Conservation (phyloP, 2,329 filamentous ascomycete genomes). For the Xylariales sp. region DNA sequence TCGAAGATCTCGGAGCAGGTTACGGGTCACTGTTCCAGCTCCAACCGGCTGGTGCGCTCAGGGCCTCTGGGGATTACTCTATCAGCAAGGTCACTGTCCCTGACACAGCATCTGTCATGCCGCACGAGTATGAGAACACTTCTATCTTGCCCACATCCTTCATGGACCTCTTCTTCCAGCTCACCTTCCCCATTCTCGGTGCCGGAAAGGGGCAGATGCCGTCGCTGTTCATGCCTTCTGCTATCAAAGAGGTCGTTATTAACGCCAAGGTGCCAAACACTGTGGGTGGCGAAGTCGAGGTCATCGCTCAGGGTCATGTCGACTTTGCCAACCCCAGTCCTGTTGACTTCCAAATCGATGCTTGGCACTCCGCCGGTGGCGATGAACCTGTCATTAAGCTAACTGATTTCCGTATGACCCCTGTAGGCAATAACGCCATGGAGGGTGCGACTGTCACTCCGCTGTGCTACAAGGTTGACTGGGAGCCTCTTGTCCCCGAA, state of each 20-base stretch:
- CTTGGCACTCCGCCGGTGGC: constrained; percentile 6
- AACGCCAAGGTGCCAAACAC: constrained; percentile 1
- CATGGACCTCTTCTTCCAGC: constrained; percentile 40
- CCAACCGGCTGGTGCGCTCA: constrained; percentile 7
- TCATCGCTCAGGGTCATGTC: constrained; percentile 6
- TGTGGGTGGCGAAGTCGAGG: constrained; percentile 5
- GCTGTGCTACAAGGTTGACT: constrained; percentile 16
- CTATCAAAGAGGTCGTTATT: constrained; percentile 16
- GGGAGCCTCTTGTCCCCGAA: constrained; percentile 12
- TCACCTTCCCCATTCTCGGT: constrained; percentile 32
- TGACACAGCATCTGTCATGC: constrained; percentile 41
- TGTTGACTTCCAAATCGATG: constrained; percentile 16
- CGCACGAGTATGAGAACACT: constrained; percentile 34
- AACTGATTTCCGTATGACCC: constrained; percentile 14
- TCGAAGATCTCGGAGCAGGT: constrained; percentile 9
- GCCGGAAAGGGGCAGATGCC: constrained; percentile 13
- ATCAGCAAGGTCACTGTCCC: constrained; percentile 32
- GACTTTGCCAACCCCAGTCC: constrained; percentile 5
- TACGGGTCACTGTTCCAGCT: constrained; percentile 12
- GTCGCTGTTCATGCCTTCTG: constrained; percentile 16
- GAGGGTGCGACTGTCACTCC: constrained; percentile 24
- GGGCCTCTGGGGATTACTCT: constrained; percentile 16
- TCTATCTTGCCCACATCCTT: constrained; percentile 41
- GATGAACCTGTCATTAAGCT: constrained; percentile 13
- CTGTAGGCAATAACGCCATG: constrained; percentile 6